Evolutionary conservation across 495 filamentous ascomycete genomes (phyloP).

Genomic region (Penicillium fimorum): DNA sequence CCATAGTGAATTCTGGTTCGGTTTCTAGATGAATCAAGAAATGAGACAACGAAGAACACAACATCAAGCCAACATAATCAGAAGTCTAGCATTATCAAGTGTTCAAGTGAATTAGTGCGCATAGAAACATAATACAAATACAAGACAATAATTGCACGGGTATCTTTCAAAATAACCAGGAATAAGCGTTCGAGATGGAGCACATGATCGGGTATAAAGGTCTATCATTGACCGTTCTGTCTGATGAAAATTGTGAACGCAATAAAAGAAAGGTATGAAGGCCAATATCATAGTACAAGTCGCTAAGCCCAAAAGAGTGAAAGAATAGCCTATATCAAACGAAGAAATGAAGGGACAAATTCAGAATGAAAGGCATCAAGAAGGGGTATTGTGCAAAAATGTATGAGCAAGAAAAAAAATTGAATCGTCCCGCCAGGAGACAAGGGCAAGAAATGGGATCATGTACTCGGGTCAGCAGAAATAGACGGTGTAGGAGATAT

Average conservation of each 20-base stretch:
- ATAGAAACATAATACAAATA: conserved; percentile 1
- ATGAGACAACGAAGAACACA: background rate
- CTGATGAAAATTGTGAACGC: conserved; percentile 3
- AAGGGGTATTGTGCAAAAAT: conserved; percentile 27
- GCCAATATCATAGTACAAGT: conserved; percentile 11
- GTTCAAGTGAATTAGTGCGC: background rate
- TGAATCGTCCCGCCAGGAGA: conserved; percentile 28
- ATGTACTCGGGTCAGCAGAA: conserved; percentile 4
- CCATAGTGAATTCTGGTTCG: background rate
- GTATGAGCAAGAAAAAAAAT: conserved; percentile 12
- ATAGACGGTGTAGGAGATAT: conserved; percentile 1
- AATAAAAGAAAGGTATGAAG: conserved; percentile 11
- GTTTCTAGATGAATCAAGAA: background rate
- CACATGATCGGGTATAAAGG: conserved; percentile 3
- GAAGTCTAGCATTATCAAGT: conserved; percentile 1
- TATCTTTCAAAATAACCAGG: conserved; percentile 28
- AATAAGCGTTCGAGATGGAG: conserved; percentile 2
- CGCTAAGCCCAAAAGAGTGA: conserved; percentile 5
- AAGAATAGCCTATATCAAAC: conserved; percentile 10
- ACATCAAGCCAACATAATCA: background rate
- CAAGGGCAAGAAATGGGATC: conserved; percentile 16
- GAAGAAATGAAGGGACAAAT: conserved; percentile 3
- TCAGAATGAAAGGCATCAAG: conserved; percentile 15
- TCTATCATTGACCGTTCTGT: conserved; percentile 4
- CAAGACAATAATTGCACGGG: conserved; percentile 21